phyloP scores from a whole-genome alignment of 345 rosid genomes.

The Stellera chamaejasme region DNA sequence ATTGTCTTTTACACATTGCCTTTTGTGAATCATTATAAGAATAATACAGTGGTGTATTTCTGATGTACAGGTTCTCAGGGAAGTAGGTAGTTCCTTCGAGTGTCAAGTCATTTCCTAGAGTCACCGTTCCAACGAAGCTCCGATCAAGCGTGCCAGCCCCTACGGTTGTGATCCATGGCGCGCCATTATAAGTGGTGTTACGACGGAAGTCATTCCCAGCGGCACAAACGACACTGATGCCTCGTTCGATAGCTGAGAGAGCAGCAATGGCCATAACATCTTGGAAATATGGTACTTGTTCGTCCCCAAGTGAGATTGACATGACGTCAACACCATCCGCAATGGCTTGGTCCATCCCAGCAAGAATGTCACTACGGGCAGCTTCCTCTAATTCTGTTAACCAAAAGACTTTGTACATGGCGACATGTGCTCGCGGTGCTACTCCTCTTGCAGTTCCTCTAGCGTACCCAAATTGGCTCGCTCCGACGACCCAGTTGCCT shows the following conservation, averaged over 20 bases:
- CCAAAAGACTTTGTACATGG: constrained; percentile 9
- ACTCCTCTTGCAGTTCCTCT: constrained; percentile 8
- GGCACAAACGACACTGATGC: constrained; percentile 1
- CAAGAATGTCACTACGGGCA: not conserved
- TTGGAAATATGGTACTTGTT: not conserved
- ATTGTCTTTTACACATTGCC: no score
- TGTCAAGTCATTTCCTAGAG: not conserved
- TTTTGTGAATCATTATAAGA: no score
- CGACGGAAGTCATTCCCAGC: not conserved
- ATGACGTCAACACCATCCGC: no score
- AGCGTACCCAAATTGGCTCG: constrained; percentile 15
- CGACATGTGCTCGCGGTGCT: constrained; percentile 10
- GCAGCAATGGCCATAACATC: constrained; percentile 4
- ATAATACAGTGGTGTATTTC: no score
- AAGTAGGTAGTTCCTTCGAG: no score
- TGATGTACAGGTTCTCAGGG: no score
- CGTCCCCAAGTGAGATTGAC: not conserved
- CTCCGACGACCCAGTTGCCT: constrained; percentile 8
- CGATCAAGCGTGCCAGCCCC: no score
- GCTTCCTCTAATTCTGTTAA: not conserved
- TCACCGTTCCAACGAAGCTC: not conserved
- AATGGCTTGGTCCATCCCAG: no score
- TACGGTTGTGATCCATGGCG: no score
- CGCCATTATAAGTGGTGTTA: not conserved
- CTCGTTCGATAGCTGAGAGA: constrained; percentile 8